These are phyloP conservation scores for Pterocarpus santalinus DNA, from an alignment of 306 rosid genomes.

Conservation along the genomic window DNA sequence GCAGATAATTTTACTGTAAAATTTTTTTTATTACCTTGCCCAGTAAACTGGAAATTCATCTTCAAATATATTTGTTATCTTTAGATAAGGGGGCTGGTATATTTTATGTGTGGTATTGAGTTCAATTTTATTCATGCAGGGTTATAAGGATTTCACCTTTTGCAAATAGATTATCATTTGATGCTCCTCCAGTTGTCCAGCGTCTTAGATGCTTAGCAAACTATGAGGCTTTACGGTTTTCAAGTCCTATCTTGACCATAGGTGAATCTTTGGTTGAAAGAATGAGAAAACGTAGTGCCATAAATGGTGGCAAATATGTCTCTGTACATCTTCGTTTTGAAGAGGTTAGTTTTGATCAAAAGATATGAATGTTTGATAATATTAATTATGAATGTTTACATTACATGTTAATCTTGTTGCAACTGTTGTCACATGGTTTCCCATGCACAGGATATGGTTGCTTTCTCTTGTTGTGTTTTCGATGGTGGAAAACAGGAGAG, in stretches of 20 bases:
- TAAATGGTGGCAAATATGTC: conserved; percentile 86
- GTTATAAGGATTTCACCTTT: conserved; percentile 96
- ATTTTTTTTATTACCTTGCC: conserved; percentile 2
- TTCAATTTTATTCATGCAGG: conserved; percentile 60
- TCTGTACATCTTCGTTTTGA: conserved; percentile 98
- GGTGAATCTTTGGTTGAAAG: conserved; percentile 86
- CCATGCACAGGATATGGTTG: conserved; percentile 92
- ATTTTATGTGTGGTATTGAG: conserved; percentile 5
- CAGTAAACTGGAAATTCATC: conserved; percentile 5
- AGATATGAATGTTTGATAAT: conserved; percentile 30
- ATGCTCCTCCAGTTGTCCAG: conserved; percentile 94
- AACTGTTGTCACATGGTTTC: conserved; percentile 39
- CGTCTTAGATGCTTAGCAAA: conserved; percentile 95
- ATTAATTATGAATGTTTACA: conserved; percentile 28
- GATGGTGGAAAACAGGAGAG: conserved; percentile 87
- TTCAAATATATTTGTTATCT: conserved; percentile 33
- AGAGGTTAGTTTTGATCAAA: conserved; percentile 72
- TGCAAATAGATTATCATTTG: conserved; percentile 94
- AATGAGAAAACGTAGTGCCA: conserved; percentile 87
- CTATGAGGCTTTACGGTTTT: conserved; percentile 83
- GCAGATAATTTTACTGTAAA: conserved; percentile 14
- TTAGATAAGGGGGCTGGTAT: conserved; percentile 6
- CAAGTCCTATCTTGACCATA: conserved; percentile 69
- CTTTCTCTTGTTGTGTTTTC: conserved; percentile 95
- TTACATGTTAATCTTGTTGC: conserved; percentile 37